Percentiles rank a stretch among this genome's conserved stretches.
These are phyloP conservation scores for Gossypium bickii DNA, from an alignment of 345 rosid genomes.

Conservation along the genomic window DNA sequence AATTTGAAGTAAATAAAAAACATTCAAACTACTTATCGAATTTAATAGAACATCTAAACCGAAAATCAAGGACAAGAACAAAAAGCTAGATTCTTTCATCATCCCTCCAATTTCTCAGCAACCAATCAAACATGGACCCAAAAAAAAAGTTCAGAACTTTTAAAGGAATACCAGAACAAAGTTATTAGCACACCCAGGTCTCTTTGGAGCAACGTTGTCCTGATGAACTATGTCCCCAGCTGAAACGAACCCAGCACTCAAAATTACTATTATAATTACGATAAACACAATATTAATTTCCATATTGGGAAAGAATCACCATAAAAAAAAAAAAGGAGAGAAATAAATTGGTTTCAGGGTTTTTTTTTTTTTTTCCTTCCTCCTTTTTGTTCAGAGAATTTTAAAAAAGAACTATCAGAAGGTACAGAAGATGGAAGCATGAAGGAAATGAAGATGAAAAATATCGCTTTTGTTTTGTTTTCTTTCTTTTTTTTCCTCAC, in stretches of 20 bases:
- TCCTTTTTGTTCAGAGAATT: constrained; percentile 10
- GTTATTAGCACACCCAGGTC: constrained; percentile 86
- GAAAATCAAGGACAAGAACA: neutral
- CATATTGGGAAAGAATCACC: constrained; percentile 8
- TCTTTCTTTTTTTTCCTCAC: neutral
- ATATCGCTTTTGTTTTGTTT: neutral
- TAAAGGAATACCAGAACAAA: constrained; percentile 64
- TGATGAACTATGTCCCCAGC: constrained; percentile 94
- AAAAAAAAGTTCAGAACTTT: neutral
- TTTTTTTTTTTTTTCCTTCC: neutral
- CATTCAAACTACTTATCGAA: neutral
- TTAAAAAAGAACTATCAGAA: constrained; percentile 8
- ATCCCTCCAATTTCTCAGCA: neutral
- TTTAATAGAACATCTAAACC: neutral
- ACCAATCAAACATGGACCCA: neutral
- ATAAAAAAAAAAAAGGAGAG: neutral
- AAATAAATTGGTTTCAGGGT: neutral
- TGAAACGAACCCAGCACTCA: constrained; percentile 32
- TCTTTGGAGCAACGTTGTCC: constrained; percentile 65
- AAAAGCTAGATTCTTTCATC: constrained; percentile 3
- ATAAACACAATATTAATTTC: constrained; percentile 13
- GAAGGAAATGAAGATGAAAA: neutral
- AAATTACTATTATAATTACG: constrained; percentile 26
- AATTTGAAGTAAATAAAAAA: neutral
- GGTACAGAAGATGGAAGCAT: neutral